Evolutionary conservation across 441 rosid species (phyloP).

Genomic region (Dalechampia spathulata): DNA sequence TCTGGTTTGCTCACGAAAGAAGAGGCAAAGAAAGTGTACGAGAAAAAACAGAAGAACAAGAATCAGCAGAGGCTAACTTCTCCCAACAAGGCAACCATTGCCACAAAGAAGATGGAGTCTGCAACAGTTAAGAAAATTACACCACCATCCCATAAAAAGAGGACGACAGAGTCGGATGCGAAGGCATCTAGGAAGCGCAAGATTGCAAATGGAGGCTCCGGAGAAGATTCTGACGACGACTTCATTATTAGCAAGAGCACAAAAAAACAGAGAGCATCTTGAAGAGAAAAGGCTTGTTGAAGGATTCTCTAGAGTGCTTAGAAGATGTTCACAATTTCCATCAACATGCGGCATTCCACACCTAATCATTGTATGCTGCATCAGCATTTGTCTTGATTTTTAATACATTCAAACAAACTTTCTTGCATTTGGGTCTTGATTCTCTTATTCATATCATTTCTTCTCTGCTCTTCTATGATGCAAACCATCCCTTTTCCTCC

Average conservation of each 20-base stretch:
- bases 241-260: slow-evolving; percentile 17
- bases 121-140: slow-evolving; percentile 29
- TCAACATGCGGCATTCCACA: too few species aligned
- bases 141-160: slow-evolving; percentile 34
- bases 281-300: not conserved
- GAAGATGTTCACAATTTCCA: not conserved
- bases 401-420: not conserved
- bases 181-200: slow-evolving; percentile 52
- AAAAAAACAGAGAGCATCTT: slow-evolving; percentile 39
- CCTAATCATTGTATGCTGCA: too few species aligned
- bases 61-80: slow-evolving; percentile 39
- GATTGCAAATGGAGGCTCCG: slow-evolving; percentile 39
- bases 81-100: slow-evolving; percentile 43
- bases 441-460: too few species aligned
- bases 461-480: too few species aligned
- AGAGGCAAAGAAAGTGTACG: slow-evolving; percentile 60
- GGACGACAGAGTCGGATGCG: slow-evolving; percentile 27
- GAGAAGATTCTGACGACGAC: slow-evolving; percentile 48
- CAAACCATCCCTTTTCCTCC: too few species aligned
- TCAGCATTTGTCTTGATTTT: not conserved
- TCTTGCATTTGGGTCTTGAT: too few species aligned
- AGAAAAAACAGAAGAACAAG: slow-evolving; percentile 56
- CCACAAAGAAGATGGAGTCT: slow-evolving; percentile 34
- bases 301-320: not conserved
- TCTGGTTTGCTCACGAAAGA: slow-evolving; percentile 75